Percentiles rank a stretch among this genome's conserved stretches.
Conservation (phyloP, 352 stramenopile species). For the Saprolegnia diclina region DNA sequence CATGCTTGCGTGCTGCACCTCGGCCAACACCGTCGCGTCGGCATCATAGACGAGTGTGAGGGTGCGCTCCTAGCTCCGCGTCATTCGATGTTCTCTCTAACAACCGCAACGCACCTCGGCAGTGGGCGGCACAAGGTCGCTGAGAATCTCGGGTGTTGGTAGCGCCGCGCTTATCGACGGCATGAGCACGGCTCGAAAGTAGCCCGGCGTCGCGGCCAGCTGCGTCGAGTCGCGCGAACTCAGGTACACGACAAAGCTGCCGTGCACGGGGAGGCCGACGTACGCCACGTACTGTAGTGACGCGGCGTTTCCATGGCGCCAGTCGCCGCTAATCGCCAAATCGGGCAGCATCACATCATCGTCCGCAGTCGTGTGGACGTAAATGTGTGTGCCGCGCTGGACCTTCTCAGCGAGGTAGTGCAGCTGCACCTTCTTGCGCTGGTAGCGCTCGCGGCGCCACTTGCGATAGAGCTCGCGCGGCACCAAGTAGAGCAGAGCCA, state of each 20-base stretch:
- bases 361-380: background rate
- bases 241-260: constrained; percentile 19
- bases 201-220: background rate
- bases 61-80: background rate
- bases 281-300: constrained; percentile 17
- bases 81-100: background rate
- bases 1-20: background rate
- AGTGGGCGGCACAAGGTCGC: background rate
- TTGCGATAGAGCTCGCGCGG: background rate
- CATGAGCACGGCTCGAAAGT: constrained; percentile 1
- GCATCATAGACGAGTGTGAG: background rate
- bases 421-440: background rate
- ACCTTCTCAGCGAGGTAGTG: background rate
- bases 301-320: background rate
- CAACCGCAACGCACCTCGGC: background rate
- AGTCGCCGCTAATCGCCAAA: background rate
- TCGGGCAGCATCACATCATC: background rate
- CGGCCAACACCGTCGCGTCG: background rate
- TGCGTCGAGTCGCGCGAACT: background rate
- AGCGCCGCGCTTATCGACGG: background rate
- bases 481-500: background rate
- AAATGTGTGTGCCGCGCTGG: constrained; percentile 19
- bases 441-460: background rate
- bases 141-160: background rate
- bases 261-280: background rate